Conservation (phyloP, 176 grass and related monocot genomes). For the Chloris gayana region DNA sequence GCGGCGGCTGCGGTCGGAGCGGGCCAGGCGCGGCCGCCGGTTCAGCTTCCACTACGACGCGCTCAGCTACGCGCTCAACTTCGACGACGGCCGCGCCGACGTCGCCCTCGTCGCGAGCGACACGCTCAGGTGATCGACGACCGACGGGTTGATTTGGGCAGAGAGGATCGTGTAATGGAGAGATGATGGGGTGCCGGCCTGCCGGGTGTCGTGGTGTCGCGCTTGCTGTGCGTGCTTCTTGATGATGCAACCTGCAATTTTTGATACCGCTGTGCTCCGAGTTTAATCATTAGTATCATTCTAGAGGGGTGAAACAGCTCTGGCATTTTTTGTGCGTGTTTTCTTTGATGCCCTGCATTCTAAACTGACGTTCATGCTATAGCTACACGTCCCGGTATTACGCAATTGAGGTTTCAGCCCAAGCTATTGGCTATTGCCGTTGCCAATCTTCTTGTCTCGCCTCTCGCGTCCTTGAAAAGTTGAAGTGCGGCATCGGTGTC, state of each 20-base stretch:
- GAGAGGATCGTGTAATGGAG: background rate
- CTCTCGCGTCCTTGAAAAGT: background rate
- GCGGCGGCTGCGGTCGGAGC: constrained; percentile 58
- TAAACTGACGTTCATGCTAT: background rate
- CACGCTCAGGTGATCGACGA: background rate
- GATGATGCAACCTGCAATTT: background rate
- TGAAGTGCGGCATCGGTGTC: background rate
- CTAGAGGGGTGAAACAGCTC: background rate
- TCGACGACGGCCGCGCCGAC: constrained; percentile 71
- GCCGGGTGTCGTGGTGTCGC: no score
- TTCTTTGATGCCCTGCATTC: background rate
- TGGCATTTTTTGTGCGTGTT: background rate
- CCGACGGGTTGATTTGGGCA: background rate
- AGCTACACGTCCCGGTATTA: background rate
- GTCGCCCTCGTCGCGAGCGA: constrained; percentile 1
- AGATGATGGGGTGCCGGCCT: background rate
- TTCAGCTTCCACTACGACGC: constrained; percentile 94
- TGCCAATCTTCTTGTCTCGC: no score
- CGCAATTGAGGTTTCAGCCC: background rate
- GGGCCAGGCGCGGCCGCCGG: constrained; percentile 45
- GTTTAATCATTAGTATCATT: background rate
- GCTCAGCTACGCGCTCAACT: constrained; percentile 95
- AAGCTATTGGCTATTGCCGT: no score
- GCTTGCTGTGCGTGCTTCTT: background rate
- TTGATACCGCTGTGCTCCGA: background rate